A percentile compares a stretch with the other conserved stretches of the same genome.
Evolutionary conservation across 2,329 filamentous ascomycete genomes (phyloP).

Genomic region (Bipolaris zeicola): DNA sequence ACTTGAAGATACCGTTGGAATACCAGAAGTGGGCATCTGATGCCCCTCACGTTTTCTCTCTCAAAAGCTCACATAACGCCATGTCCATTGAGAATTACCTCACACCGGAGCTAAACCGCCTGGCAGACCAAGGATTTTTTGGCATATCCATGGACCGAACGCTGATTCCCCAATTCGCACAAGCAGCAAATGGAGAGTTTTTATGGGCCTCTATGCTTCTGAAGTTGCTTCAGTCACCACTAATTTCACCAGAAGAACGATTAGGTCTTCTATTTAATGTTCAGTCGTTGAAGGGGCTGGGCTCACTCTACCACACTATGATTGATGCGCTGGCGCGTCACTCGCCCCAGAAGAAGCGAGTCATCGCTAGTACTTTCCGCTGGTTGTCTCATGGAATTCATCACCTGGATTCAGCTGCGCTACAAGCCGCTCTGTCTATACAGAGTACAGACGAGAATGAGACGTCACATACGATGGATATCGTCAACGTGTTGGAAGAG

Average conservation of each 20-base stretch:
- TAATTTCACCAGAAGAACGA: conserved; percentile 35
- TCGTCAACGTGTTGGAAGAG: conserved; percentile 25
- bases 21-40: conserved; percentile 40
- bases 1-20: conserved; percentile 32
- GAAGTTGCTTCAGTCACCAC: conserved; percentile 31
- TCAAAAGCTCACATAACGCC: conserved; percentile 25
- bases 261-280: conserved; percentile 23
- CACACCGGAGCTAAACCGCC: conserved; percentile 23
- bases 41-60: conserved; percentile 29
- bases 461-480: conserved; percentile 4
- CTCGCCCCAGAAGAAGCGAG: conserved; percentile 24
- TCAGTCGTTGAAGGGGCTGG: conserved; percentile 26
- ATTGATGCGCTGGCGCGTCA: conserved; percentile 25
- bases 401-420: conserved; percentile 22
- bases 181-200: conserved; percentile 33
- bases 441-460: conserved; percentile 6
- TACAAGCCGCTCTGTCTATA: conserved; percentile 28
- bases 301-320: conserved; percentile 29
- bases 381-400: conserved; percentile 36
- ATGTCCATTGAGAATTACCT: conserved; percentile 28
- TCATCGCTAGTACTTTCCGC: conserved; percentile 31
- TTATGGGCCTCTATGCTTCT: conserved; percentile 35
- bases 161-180: conserved; percentile 24
- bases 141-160: conserved; percentile 35
- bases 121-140: conserved; percentile 40